phyloP scores from a whole-genome alignment of 2,329 filamentous ascomycete species.

The Elsinoe arachidis region DNA sequence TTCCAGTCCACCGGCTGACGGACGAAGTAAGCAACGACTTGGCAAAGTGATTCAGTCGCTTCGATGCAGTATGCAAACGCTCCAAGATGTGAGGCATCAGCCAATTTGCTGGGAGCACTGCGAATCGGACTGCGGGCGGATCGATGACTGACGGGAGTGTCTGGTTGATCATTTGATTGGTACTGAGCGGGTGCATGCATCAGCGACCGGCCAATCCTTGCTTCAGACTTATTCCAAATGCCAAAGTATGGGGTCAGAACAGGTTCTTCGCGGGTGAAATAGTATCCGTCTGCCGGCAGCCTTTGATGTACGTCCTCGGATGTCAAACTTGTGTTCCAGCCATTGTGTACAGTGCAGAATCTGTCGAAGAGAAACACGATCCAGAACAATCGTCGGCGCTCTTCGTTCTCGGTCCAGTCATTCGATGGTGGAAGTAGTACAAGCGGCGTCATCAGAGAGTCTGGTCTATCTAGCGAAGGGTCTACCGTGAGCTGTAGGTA shows the following conservation, averaged over 20 bases:
- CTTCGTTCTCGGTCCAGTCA: slow-evolving; percentile 31
- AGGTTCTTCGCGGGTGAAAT: neutral
- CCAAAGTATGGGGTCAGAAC: neutral
- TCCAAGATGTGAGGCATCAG: neutral
- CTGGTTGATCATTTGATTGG: neutral
- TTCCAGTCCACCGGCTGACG: neutral
- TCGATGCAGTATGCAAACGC: slow-evolving; percentile 2
- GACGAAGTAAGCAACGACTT: slow-evolving; percentile 1
- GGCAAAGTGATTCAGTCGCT: neutral
- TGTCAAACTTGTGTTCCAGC: slow-evolving; percentile 1
- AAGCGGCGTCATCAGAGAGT: neutral
- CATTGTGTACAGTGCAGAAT: neutral
- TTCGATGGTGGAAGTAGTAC: neutral
- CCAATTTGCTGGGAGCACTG: neutral
- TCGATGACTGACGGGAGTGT: neutral
- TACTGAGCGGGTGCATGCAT: neutral
- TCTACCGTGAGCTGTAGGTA: slow-evolving; percentile 8
- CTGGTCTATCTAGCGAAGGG: neutral
- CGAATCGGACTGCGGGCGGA: neutral
- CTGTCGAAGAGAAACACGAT: slow-evolving; percentile 3
- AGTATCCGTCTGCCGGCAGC: neutral
- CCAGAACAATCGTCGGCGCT: neutral
- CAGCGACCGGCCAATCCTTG: neutral
- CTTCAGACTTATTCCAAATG: slow-evolving; percentile 6
- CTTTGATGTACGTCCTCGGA: slow-evolving; percentile 1